These are phyloP conservation scores for Gossypium gossypioides DNA, from an alignment of 441 rosid species.

Conservation along the genomic window DNA sequence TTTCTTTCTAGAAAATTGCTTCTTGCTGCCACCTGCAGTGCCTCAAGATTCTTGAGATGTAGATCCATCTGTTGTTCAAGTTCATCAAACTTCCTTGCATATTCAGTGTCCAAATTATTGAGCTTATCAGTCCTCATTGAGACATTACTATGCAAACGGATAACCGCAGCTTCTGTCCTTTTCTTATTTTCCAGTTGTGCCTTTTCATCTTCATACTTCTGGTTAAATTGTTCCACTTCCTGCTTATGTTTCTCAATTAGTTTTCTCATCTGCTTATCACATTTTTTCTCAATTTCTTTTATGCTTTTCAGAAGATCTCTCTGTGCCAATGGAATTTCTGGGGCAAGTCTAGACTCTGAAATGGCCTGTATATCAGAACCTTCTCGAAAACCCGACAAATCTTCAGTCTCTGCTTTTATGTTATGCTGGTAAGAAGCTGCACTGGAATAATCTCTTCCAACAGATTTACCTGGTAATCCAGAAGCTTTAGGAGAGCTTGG, in stretches of 20 bases:
- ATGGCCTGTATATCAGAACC: conserved; percentile 23
- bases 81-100: conserved; percentile 33
- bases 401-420: conserved; percentile 21
- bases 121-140: conserved; percentile 36
- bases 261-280: conserved; percentile 35
- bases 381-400: conserved; percentile 22
- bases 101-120: conserved; percentile 39
- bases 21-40: conserved; percentile 32
- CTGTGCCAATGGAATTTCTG: conserved; percentile 23
- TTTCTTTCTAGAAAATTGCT: conserved; percentile 36
- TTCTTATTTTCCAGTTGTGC: conserved; percentile 31
- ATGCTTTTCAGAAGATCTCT: conserved; percentile 42
- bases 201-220: conserved; percentile 35
- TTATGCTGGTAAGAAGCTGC: conserved; percentile 18
- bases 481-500: conserved; percentile 27
- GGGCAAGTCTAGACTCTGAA: conserved; percentile 22
- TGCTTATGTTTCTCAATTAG: conserved; percentile 31
- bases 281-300: conserved; percentile 41
- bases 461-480: conserved; percentile 19
- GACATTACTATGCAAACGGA: conserved; percentile 29
- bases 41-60: conserved; percentile 33
- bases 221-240: conserved; percentile 28
- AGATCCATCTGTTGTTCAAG: conserved; percentile 27
- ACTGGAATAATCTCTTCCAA: conserved; percentile 19
- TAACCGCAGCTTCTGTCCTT: conserved; percentile 40